phyloP scores from a whole-genome alignment of 1,284 basidiomycete species.

The Somion occarium region DNA sequence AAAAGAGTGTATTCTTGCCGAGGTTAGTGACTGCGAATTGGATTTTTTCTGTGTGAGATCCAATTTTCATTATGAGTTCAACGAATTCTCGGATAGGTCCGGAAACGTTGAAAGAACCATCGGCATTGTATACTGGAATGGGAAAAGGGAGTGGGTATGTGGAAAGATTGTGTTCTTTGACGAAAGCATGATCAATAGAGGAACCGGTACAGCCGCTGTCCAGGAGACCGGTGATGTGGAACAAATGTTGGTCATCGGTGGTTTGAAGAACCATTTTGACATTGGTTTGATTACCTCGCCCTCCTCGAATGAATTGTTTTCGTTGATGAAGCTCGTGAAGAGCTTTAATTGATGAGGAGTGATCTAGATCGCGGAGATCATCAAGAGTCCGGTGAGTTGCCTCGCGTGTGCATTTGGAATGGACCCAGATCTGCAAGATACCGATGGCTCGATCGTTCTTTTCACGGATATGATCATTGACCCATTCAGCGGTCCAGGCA shows the following conservation, averaged over 20 bases:
- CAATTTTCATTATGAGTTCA: slow-evolving; percentile 2
- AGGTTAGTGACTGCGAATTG: slow-evolving; percentile 10
- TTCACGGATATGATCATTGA: not conserved
- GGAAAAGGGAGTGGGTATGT: slow-evolving; percentile 8
- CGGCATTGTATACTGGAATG: slow-evolving; percentile 21
- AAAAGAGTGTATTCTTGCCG: slow-evolving; percentile 11
- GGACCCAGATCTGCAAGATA: not conserved
- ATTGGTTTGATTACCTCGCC: slow-evolving; percentile 2
- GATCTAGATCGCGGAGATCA: not conserved
- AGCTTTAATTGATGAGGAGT: not conserved
- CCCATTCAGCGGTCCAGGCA: not conserved
- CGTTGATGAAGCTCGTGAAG: not conserved
- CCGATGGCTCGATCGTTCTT: not conserved
- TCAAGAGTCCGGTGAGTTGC: not conserved
- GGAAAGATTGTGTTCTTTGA: slow-evolving; percentile 13
- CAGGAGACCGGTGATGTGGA: slow-evolving; percentile 5
- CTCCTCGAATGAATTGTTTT: not conserved
- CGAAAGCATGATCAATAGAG: slow-evolving; percentile 17
- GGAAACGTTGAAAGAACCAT: slow-evolving; percentile 15
- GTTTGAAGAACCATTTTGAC: slow-evolving; percentile 7
- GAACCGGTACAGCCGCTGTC: slow-evolving; percentile 21
- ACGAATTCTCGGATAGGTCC: slow-evolving; percentile 15
- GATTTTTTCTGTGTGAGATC: slow-evolving; percentile 10
- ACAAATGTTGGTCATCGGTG: slow-evolving; percentile 1
- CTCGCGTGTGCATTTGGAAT: not conserved